Evolutionary conservation across 371 early-diverging fungal genomes (phyloP).

Genomic region (Dentiscutata heterogama): DNA sequence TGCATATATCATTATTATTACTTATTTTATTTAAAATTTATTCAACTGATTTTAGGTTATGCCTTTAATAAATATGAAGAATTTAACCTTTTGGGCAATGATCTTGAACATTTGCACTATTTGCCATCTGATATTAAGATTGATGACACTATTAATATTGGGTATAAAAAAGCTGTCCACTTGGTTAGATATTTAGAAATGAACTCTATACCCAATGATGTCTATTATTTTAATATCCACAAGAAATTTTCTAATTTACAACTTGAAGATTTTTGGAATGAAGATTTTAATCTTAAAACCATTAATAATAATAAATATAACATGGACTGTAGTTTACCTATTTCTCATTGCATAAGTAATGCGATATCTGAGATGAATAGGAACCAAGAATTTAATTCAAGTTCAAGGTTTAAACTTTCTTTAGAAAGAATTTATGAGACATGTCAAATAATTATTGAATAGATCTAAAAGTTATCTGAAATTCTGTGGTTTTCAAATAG

Average conservation of each 20-base stretch:
- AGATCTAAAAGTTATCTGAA: not conserved
- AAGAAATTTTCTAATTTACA: not conserved
- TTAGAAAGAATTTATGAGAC: not conserved
- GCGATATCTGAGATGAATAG: not conserved
- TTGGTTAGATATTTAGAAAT: not conserved
- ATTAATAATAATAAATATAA: not conserved
- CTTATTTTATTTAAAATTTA: not conserved
- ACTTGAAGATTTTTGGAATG: not conserved
- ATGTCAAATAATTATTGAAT: slow-evolving; percentile 4
- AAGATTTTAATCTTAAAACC: not conserved
- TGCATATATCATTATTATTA: too few species aligned
- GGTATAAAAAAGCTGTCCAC: not conserved
- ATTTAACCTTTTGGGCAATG: not conserved
- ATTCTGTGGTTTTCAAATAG: not conserved
- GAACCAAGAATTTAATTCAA: not conserved
- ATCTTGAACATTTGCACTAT: not conserved
- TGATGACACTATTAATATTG: not conserved
- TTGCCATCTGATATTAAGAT: not conserved
- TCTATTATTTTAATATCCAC: not conserved
- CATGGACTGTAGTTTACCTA: not conserved
- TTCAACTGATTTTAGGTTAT: not conserved
- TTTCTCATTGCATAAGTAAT: not conserved
- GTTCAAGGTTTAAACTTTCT: not conserved
- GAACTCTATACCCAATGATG: not conserved
- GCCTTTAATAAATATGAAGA: not conserved